phyloP scores from a whole-genome alignment of 2,329 filamentous ascomycete genomes.

The Orbilia ellipsospora region DNA sequence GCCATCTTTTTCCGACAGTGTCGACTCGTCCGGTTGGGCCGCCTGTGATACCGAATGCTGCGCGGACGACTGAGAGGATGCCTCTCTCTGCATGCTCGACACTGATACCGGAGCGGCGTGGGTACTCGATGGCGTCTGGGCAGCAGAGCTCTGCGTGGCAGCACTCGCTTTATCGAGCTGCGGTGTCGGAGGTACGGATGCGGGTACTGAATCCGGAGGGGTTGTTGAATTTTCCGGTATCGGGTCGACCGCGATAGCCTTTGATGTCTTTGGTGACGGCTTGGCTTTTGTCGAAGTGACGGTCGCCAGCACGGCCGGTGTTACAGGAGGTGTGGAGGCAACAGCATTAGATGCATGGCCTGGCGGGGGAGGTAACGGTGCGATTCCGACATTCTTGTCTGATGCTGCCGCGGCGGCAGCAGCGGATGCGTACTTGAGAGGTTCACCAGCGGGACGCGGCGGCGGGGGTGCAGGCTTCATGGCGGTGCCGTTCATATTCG shows the following conservation, averaged over 20 bases:
- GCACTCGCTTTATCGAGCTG: conserved; percentile 64
- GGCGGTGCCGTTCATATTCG: conserved; percentile 69
- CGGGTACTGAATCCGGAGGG: conserved; percentile 50
- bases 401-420: conserved; percentile 91
- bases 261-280: conserved; percentile 66
- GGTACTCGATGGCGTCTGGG: conserved; percentile 53
- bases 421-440: conserved; percentile 94
- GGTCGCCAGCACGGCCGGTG: conserved; percentile 29
- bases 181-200: conserved; percentile 63
- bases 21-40: conserved; percentile 34
- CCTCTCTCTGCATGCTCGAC: conserved; percentile 52
- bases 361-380: conserved; percentile 90
- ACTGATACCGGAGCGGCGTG: conserved; percentile 52
- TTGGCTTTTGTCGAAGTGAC: conserved; percentile 59
- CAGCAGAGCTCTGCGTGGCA: conserved; percentile 59
- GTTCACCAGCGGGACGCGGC: conserved; percentile 84
- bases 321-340: conserved; percentile 43
- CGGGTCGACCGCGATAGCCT: conserved; percentile 65
- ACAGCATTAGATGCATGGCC: conserved; percentile 64
- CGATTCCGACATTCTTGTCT: conserved; percentile 92
- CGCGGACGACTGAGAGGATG: conserved; percentile 50
- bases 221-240: conserved; percentile 49
- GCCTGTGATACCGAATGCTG: conserved; percentile 43
- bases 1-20: conserved; percentile 30
- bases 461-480: conserved; percentile 96